Base-by-base conservation (phyloP, 2,329 filamentous ascomycete species). In the Sclerotinia nivalis region DNA sequence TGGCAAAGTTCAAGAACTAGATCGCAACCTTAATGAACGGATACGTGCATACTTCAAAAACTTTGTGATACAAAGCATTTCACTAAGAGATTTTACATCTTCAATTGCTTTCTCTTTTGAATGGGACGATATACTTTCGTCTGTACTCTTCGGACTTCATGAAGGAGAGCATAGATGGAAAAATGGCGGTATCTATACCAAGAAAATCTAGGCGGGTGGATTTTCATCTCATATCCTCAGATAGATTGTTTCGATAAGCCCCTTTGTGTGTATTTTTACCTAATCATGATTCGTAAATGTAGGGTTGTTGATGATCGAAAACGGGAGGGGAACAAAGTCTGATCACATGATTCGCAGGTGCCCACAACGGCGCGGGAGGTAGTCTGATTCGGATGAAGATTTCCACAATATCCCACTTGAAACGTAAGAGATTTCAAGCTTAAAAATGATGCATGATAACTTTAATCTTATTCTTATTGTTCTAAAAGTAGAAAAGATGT, bases 181-280 rank as follows among this genome's bases (percentile, higher is more conserved):
- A 59, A 52, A 49, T 67, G 54, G n/a, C 25, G 28, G 22, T 45
- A 49, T 40, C 56, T n/a, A 50, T 31, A 43, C 55, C 66, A 68
- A 52, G 66, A 50, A 52, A 47, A 20, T 6, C 43, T 18, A 62
- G 25, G 55, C 45, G 56, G 5, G 2, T 25, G 45, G n/a, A 31
- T 22, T 49, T 58, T 49, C 52, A 37, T 37, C 28, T 58, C 49
- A 47, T 61, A 31, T 49, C n/a, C 47, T 55, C 62, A 52, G 56
- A 65, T 65, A 65, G 45, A 47, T 65, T 34, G 45, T 34, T 47
- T 61, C 40, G 15, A 47, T 58, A 37, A 18, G 1, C 25, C 59
- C 59, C 25, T 49, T 31, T 34, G 18, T n/a, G 18, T 22, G 20
- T 45, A 28, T 15, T 22, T 15, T 22, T n/a, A 61, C 25, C 59